These are phyloP conservation scores for Colletotrichum gigasporum DNA, from an alignment of 2,329 filamentous ascomycete species.

Conservation along the genomic window DNA sequence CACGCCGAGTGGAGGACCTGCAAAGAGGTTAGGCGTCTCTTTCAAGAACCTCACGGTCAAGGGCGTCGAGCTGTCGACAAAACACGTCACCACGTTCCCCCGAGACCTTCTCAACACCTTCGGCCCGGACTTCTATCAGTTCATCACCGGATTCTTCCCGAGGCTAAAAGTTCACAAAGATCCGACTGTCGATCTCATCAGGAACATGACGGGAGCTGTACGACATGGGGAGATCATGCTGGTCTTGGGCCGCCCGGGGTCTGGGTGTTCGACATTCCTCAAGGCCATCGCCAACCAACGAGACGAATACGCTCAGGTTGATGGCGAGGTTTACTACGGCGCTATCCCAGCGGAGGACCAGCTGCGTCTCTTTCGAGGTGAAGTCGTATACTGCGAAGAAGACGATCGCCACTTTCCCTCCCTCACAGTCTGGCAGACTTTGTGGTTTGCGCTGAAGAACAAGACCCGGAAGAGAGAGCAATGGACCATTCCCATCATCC, in stretches of 20 bases:
- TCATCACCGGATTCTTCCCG: constrained; percentile 58
- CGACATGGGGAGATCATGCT: constrained; percentile 49
- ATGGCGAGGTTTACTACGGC: constrained; percentile 77
- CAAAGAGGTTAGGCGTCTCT: constrained; percentile 81
- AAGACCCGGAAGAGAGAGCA: constrained; percentile 76
- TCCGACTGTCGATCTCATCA: constrained; percentile 40
- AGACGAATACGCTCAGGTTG: constrained; percentile 70
- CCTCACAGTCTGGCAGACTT: constrained; percentile 80
- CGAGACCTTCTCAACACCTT: constrained; percentile 81
- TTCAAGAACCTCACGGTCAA: constrained; percentile 82
- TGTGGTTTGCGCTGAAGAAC: constrained; percentile 78
- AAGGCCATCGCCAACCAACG: constrained; percentile 79
- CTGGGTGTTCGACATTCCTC: constrained; percentile 80
- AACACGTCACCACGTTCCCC: constrained; percentile 77
- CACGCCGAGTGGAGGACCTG: constrained; percentile 67
- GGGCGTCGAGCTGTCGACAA: constrained; percentile 72
- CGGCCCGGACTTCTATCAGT: constrained; percentile 78
- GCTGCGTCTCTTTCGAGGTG: constrained; percentile 74
- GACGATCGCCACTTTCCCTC: constrained; percentile 80
- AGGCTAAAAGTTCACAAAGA: constrained; percentile 35
- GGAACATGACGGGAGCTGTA: constrained; percentile 45
- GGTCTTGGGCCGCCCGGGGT: constrained; percentile 74
- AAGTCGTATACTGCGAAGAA: constrained; percentile 82
- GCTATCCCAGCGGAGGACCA: constrained; percentile 76
- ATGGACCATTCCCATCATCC: constrained; percentile 72